Conservation (phyloP, 306 rosid genomes). For the Aeschynomene evenia region DNA sequence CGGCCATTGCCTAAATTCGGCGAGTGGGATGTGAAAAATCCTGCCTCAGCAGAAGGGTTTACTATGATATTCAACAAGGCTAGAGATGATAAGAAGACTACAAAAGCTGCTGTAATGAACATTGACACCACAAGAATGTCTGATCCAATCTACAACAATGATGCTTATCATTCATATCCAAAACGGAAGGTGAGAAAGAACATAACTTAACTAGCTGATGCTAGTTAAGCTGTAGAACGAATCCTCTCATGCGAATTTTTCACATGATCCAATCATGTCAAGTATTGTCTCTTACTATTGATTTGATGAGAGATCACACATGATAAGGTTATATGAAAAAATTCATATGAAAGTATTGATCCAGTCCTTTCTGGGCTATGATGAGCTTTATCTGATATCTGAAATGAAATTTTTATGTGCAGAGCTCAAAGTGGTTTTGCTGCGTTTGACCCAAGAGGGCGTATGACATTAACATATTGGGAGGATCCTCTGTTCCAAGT, state of each 20-base stretch:
- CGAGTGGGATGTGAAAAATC: constrained; percentile 88
- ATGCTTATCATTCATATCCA: constrained; percentile 31
- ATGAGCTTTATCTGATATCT: constrained; percentile 19
- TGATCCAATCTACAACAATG: constrained; percentile 34
- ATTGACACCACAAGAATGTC: constrained; percentile 34
- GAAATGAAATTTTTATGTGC: constrained; percentile 42
- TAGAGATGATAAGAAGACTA: constrained; percentile 82
- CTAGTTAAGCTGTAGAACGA: no score
- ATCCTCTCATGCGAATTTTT: no score
- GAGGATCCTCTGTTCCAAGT: neutral
- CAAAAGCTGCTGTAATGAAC: constrained; percentile 9
- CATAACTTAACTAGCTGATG: neutral
- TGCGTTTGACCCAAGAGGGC: constrained; percentile 45
- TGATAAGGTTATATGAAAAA: no score
- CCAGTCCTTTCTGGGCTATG: no score
- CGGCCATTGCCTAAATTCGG: constrained; percentile 82
- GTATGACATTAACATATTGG: neutral
- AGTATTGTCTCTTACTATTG: no score
- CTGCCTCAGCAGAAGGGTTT: constrained; percentile 87
- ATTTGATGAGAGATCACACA: no score
- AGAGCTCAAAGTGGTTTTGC: constrained; percentile 77
- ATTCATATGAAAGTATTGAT: no score
- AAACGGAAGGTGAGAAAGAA: constrained; percentile 41
- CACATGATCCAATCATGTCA: no score
- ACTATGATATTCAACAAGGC: constrained; percentile 86